These are phyloP conservation scores for Scedosporium minutisporum DNA, from an alignment of 2,329 filamentous ascomycete genomes.

Conservation along the genomic window DNA sequence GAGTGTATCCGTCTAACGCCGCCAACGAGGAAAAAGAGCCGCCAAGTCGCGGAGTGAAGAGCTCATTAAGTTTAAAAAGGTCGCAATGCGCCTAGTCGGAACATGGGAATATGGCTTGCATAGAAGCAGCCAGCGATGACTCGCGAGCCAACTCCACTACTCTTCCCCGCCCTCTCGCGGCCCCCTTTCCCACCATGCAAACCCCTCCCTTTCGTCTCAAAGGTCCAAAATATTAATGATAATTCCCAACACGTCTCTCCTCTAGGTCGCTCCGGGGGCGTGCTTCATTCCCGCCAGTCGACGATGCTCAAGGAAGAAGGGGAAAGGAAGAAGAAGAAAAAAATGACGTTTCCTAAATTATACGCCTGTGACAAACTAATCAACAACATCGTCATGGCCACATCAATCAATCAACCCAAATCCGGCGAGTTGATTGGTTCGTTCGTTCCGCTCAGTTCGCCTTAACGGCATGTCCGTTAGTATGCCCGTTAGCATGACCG, in stretches of 20 bases:
- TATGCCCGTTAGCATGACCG: neutral
- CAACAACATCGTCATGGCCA: neutral
- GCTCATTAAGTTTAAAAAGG: neutral
- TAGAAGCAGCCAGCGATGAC: neutral
- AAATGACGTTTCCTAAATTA: neutral
- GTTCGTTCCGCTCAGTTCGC: neutral
- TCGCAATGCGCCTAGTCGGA: no score
- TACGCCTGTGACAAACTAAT: neutral
- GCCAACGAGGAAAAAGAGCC: neutral
- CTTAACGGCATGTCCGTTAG: neutral
- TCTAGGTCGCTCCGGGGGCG: neutral
- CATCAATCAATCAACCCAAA: neutral
- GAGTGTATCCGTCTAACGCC: neutral
- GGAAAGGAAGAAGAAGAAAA: constrained; percentile 1
- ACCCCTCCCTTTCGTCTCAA: neutral
- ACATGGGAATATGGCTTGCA: no score
- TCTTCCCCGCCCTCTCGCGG: neutral
- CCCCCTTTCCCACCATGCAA: neutral
- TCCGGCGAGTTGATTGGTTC: neutral
- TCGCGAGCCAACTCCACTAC: neutral
- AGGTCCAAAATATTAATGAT: neutral
- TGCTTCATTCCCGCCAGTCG: neutral
- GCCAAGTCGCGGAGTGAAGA: neutral
- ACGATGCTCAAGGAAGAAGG: neutral
- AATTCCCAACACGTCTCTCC: neutral